A percentile compares a stretch with the other conserved stretches of the same genome.
Evolutionary conservation across 257 asterid species (phyloP).

Genomic region (Nicotiana attenuata): DNA sequence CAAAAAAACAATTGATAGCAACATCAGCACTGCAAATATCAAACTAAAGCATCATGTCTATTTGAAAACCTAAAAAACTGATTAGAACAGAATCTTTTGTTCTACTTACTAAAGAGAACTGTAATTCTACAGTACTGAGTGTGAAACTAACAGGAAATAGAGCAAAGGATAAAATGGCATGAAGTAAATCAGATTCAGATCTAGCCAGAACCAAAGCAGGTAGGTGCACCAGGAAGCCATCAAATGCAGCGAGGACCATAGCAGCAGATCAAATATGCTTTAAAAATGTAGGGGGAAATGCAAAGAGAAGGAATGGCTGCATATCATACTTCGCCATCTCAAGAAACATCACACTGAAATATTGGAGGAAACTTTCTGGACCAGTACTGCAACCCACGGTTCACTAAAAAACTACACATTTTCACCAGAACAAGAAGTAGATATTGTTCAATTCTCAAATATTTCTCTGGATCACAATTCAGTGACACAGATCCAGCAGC

Average conservation of each 20-base stretch:
- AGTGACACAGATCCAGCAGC: background rate
- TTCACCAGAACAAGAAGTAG: background rate
- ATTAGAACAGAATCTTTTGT: slow-evolving; percentile 8
- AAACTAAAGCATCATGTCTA: background rate
- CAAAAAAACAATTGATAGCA: slow-evolving; percentile 15
- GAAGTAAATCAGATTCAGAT: background rate
- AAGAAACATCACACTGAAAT: background rate
- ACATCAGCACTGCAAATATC: slow-evolving; percentile 9
- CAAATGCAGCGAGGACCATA: slow-evolving; percentile 1
- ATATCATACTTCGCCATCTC: background rate
- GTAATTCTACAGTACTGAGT: background rate
- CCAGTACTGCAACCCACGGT: background rate
- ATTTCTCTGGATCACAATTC: background rate
- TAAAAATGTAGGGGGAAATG: background rate
- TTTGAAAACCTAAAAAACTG: background rate
- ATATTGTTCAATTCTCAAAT: background rate
- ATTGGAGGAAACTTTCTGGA: slow-evolving; percentile 4
- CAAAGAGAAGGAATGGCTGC: background rate
- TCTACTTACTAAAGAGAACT: background rate
- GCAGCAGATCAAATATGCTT: background rate
- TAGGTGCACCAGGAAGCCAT: background rate
- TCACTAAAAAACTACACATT: background rate
- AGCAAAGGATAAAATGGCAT: slow-evolving; percentile 8
- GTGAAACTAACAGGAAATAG: background rate
- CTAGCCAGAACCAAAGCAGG: background rate